A percentile compares a stretch with the other conserved stretches of the same genome.
These are phyloP conservation scores for Gillenia trifoliata DNA, from an alignment of 306 rosid genomes.

Conservation along the genomic window DNA sequence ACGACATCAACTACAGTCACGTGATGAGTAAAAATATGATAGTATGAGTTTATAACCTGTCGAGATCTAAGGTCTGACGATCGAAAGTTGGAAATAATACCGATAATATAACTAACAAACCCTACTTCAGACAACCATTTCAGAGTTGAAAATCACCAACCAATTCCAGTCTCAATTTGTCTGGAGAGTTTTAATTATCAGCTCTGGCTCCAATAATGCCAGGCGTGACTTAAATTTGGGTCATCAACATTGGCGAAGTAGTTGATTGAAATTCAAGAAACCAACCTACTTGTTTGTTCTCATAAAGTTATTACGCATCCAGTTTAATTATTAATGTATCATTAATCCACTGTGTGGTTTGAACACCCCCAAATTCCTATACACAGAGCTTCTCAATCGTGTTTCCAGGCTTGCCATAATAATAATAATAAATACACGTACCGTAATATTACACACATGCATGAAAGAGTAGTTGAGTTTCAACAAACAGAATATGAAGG, in stretches of 20 bases:
- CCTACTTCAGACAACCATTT: background rate
- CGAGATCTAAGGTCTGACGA: too few species aligned
- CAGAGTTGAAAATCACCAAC: background rate
- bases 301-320: background rate
- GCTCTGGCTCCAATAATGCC: background rate
- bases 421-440: too few species aligned
- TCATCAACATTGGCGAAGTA: background rate
- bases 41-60: too few species aligned
- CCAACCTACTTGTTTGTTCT: background rate
- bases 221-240: background rate
- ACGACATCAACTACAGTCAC: too few species aligned
- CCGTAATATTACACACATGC: too few species aligned
- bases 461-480: background rate
- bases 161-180: background rate
- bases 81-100: background rate
- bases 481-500: background rate
- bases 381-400: too few species aligned
- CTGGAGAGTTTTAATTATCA: background rate
- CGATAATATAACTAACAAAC: background rate
- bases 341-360: too few species aligned
- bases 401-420: too few species aligned
- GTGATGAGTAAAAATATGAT: background rate
- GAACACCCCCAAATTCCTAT: too few species aligned
- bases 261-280: conserved; percentile 2
- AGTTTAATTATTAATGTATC: too few species aligned